phyloP scores from a whole-genome alignment of 371 early-diverging fungal species.

The Blakeslea trispora region DNA sequence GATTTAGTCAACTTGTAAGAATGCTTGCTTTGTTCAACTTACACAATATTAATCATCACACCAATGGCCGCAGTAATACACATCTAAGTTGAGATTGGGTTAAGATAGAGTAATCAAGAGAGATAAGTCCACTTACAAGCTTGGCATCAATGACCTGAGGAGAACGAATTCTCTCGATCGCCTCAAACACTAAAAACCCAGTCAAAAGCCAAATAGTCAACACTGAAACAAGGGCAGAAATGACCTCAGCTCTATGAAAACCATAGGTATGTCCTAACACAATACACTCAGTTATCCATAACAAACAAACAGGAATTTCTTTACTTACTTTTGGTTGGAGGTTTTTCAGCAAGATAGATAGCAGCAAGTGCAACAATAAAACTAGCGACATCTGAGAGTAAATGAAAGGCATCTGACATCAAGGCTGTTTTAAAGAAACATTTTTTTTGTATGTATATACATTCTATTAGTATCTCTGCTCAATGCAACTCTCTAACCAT shows the following conservation, averaged over 20 bases:
- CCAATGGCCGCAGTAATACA: constrained; percentile 71
- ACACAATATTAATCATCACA: constrained; percentile 78
- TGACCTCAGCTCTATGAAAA: constrained; percentile 83
- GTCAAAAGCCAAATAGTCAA: constrained; percentile 86
- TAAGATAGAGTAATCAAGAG: not conserved
- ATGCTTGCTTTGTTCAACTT: constrained; percentile 18
- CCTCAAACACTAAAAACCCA: constrained; percentile 73
- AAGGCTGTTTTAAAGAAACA: constrained; percentile 56
- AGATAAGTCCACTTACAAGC: constrained; percentile 29
- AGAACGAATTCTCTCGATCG: constrained; percentile 67
- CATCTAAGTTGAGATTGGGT: constrained; percentile 53
- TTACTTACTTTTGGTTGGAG: constrained; percentile 60
- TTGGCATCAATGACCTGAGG: constrained; percentile 78
- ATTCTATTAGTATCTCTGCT: too few species aligned
- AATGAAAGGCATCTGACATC: constrained; percentile 75
- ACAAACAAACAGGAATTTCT: too few species aligned
- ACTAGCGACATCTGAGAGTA: constrained; percentile 72
- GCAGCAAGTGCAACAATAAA: constrained; percentile 74
- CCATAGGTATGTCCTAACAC: constrained; percentile 79
- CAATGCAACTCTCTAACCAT: too few species aligned
- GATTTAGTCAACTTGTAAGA: too few species aligned
- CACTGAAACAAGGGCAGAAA: constrained; percentile 80
- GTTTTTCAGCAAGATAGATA: constrained; percentile 70
- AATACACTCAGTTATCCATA: not conserved
- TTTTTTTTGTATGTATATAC: too few species aligned